Conservation (phyloP, 192 early-diverging fungal species). For the Entophlyctis luteolus region DNA sequence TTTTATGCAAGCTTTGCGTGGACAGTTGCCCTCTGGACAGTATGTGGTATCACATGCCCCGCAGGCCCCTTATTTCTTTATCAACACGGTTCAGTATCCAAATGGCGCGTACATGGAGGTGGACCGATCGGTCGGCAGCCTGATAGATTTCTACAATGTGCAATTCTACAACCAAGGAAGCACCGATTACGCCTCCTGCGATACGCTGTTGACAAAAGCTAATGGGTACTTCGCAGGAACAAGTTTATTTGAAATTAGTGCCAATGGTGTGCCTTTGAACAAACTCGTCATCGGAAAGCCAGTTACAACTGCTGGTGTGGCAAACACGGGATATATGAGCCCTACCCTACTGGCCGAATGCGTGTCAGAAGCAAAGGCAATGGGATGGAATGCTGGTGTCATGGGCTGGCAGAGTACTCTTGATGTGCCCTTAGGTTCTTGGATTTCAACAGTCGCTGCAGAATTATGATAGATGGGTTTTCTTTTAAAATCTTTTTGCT, state of each 20-base stretch:
- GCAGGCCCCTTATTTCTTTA: conserved; percentile 38
- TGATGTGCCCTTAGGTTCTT: conserved; percentile 25
- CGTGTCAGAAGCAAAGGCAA: conserved; percentile 27
- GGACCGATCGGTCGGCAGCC: conserved; percentile 24
- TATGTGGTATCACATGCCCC: conserved; percentile 37
- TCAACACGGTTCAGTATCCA: conserved; percentile 24
- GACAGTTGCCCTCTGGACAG: conserved; percentile 10
- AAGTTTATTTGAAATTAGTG: conserved; percentile 29
- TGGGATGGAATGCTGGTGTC: conserved; percentile 39
- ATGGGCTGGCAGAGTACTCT: conserved; percentile 37
- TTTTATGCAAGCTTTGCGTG: conserved; percentile 28
- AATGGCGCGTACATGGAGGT: conserved; percentile 35
- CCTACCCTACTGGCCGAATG: conserved; percentile 25
- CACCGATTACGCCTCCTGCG: conserved; percentile 23
- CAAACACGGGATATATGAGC: conserved; percentile 39
- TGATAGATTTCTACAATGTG: conserved; percentile 40
- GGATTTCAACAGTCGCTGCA: conserved; percentile 25
- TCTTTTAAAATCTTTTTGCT: no score
- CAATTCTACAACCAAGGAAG: conserved; percentile 40
- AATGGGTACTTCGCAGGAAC: conserved; percentile 27
- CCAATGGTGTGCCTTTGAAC: conserved; percentile 14
- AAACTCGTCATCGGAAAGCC: conserved; percentile 41
- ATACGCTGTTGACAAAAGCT: conserved; percentile 20
- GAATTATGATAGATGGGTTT: background rate
- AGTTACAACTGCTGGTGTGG: conserved; percentile 33